These are phyloP conservation scores for Metschnikowia continentalis DNA, from an alignment of 805 yeast genomes.

Conservation along the genomic window DNA sequence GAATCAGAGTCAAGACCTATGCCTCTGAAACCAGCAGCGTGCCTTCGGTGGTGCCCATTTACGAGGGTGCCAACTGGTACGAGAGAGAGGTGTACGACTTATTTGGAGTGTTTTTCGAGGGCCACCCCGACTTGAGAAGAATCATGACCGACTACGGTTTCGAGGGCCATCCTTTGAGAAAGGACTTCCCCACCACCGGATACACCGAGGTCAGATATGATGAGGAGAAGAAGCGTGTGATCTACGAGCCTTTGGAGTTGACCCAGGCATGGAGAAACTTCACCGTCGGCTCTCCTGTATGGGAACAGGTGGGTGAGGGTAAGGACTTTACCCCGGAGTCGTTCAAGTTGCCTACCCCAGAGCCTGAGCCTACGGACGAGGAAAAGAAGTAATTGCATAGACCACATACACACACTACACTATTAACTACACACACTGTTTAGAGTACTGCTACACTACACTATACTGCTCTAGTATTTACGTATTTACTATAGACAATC, in stretches of 20 bases:
- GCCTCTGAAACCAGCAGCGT: conserved; percentile 81
- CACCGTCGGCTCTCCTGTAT: conserved; percentile 80
- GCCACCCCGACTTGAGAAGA: conserved; percentile 85
- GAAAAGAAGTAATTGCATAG: conserved; percentile 23
- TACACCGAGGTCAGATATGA: conserved; percentile 88
- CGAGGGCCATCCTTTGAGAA: conserved; percentile 87
- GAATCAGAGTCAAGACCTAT: conserved; percentile 85
- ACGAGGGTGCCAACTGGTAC: conserved; percentile 83
- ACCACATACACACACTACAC: not conserved
- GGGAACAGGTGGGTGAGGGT: conserved; percentile 92
- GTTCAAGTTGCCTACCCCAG: conserved; percentile 79
- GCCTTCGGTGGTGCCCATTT: conserved; percentile 70
- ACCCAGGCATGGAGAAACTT: conserved; percentile 92
- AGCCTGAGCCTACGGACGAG: conserved; percentile 58
- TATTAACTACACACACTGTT: not conserved
- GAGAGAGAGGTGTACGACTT: conserved; percentile 87
- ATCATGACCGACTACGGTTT: conserved; percentile 90
- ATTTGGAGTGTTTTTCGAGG: conserved; percentile 83
- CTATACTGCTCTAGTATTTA: not conserved
- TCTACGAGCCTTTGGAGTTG: conserved; percentile 84
- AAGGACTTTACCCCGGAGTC: conserved; percentile 74
- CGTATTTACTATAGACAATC: no score
- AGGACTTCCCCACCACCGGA: conserved; percentile 91
- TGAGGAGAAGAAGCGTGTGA: conserved; percentile 84
- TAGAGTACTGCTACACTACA: not conserved